Evolutionary conservation across 2,329 filamentous ascomycete species (phyloP), one percentile per base, ranked within the genome.

Genomic region (Calonectria henricotiae): DNA sequence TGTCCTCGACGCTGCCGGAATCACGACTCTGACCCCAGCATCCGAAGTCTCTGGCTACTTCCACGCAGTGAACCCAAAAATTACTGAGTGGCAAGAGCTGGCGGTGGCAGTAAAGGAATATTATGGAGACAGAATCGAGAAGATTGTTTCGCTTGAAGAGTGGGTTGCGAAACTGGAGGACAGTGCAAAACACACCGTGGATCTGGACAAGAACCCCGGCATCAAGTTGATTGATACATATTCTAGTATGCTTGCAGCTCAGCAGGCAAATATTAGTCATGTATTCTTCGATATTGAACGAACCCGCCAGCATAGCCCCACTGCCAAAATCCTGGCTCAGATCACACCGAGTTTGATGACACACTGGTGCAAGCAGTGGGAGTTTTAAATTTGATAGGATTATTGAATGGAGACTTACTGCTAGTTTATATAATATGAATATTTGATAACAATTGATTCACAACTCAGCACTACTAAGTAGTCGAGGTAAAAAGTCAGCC

Each of bases 181-280:
- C 1, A 44, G 39, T n/a, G 55, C 39, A 8, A 58, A 58, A 12
- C 12, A 39, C 11, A 27, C 17, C 1, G 39, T 17, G 4, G 37
- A 44, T 23, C 11, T 61, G 17, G 39, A 61, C 8, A 67, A 62
- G 41, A 67, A 61, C 25, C 44, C 35, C 11, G 58, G 55, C 2
- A 49, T 61, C 8, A 58, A 58, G 25, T 61, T 58, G 17, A 51
- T 58, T 20, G 55, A 30, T 9, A 37, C 44, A 20, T 76, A 49
- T 8, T 0, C 35, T 23, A 7, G 35, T 11, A 58, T 58, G 51
- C 7, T 58, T 23, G 51, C 32, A 9, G 51, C 51, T 12, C 32
- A 58, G 17, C 25, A 58, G 32, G 51, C 51, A 6, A 27, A 58
- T 7, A 20, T 13, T 9, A 20, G 51, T 5, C 51, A 58, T 39